phyloP scores from a whole-genome alignment of 495 filamentous ascomycete species.

The Penicillium roqueforti region DNA sequence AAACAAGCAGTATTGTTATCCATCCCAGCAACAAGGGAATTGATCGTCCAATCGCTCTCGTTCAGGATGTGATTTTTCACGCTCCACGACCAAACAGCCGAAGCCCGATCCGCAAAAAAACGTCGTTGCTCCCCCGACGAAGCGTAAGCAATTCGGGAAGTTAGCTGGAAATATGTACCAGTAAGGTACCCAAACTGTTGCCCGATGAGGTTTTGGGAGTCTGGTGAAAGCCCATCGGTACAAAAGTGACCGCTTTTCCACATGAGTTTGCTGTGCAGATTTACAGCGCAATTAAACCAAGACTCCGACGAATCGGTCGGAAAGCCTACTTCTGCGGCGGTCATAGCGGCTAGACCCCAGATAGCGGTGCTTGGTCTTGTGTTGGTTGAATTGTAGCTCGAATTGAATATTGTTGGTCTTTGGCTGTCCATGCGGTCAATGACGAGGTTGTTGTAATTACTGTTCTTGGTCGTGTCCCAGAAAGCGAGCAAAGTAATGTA shows the following conservation, averaged over 20 bases:
- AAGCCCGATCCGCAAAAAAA: not conserved
- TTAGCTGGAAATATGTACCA: not conserved
- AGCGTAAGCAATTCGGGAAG: not conserved
- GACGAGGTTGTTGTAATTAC: not conserved
- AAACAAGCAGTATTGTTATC: not conserved
- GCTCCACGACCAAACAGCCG: not conserved
- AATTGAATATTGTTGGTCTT: not conserved
- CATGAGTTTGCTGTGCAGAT: not conserved
- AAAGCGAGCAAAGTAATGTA: not conserved
- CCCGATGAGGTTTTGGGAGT: not conserved
- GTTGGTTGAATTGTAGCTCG: not conserved
- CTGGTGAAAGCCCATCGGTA: not conserved
- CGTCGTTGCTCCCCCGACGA: not conserved
- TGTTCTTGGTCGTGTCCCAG: not conserved
- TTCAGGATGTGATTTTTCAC: not conserved
- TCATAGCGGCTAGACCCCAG: not conserved
- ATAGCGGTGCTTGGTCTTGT: not conserved
- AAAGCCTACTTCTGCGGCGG: not conserved
- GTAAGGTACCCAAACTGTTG: not conserved
- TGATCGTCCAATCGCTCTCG: not conserved
- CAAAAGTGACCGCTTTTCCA: not conserved
- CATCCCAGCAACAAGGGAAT: not conserved
- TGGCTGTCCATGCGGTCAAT: not conserved
- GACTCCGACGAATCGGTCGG: not conserved
- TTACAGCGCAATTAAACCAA: not conserved